Evolutionary conservation across 805 yeast species (phyloP).

Genomic region (Komagataella phaffii): DNA sequence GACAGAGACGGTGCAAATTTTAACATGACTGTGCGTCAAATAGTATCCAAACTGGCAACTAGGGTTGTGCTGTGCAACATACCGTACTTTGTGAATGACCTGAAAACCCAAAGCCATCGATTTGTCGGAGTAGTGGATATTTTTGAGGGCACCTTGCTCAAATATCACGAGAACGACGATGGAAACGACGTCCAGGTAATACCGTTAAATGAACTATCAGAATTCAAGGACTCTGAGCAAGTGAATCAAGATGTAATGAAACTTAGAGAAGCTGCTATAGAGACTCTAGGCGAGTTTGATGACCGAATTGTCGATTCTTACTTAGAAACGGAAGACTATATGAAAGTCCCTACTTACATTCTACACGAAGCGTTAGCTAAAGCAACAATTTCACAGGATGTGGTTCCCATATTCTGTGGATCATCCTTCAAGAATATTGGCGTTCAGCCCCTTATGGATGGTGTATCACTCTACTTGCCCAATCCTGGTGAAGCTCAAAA

Average conservation of each 20-base stretch:
- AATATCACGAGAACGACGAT: slow-evolving; percentile 14
- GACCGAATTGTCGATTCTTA: slow-evolving; percentile 68
- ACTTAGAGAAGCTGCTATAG: slow-evolving; percentile 68
- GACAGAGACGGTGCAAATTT: slow-evolving; percentile 94
- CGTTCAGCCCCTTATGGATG: slow-evolving; percentile 87
- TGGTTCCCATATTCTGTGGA: slow-evolving; percentile 83
- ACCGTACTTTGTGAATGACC: slow-evolving; percentile 46
- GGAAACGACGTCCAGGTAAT: slow-evolving; percentile 39
- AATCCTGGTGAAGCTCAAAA: slow-evolving; percentile 53
- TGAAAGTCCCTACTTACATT: slow-evolving; percentile 40
- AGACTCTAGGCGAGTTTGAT: slow-evolving; percentile 72
- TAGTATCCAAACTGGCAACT: slow-evolving; percentile 63
- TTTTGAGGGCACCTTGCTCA: slow-evolving; percentile 22
- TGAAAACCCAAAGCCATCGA: slow-evolving; percentile 5
- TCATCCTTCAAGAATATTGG: slow-evolving; percentile 89
- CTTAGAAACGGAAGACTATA: slow-evolving; percentile 62
- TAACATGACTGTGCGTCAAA: slow-evolving; percentile 77
- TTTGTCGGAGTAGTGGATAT: slow-evolving; percentile 74
- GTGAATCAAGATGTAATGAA: slow-evolving; percentile 33
- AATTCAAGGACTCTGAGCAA: slow-evolving; percentile 14
- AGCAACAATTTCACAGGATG: slow-evolving; percentile 41
- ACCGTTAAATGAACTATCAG: slow-evolving; percentile 19
- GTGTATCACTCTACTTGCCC: slow-evolving; percentile 66
- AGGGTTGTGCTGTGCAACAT: slow-evolving; percentile 62
- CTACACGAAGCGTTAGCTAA: slow-evolving; percentile 49